These are phyloP conservation scores for Chaetomiaceae sp. DNA, from an alignment of 2,329 filamentous ascomycete species.

Conservation along the genomic window DNA sequence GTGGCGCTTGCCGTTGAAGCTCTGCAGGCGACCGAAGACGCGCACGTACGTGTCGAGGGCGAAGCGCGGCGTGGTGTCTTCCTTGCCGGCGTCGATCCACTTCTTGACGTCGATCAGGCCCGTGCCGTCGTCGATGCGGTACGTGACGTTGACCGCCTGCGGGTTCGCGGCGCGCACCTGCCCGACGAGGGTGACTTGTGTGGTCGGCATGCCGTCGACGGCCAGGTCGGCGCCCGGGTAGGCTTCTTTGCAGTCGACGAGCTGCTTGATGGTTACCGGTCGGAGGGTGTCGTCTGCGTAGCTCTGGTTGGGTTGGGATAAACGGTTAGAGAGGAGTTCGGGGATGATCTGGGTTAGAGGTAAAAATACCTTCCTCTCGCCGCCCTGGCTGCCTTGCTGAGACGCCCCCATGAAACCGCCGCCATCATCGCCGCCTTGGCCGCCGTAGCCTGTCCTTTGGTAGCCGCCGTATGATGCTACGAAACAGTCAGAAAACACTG, in stretches of 20 bases:
- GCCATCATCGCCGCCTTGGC: constrained; percentile 54
- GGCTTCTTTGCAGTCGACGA: constrained; percentile 74
- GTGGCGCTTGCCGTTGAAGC: constrained; percentile 77
- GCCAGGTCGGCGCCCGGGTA: constrained; percentile 71
- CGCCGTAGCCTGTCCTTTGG: constrained; percentile 47
- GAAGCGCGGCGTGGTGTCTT: constrained; percentile 44
- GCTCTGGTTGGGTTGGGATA: constrained; percentile 36
- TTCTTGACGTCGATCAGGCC: constrained; percentile 87
- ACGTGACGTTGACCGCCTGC: constrained; percentile 89
- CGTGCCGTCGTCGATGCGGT: constrained; percentile 92
- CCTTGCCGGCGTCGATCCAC: constrained; percentile 67
- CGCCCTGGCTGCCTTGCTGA: constrained; percentile 53
- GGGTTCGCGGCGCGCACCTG: constrained; percentile 82
- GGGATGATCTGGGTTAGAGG: neutral
- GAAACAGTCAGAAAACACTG: neutral
- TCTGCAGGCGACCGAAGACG: constrained; percentile 79
- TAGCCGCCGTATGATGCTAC: constrained; percentile 51
- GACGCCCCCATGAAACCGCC: constrained; percentile 61
- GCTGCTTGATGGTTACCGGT: constrained; percentile 92
- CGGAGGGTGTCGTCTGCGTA: constrained; percentile 82
- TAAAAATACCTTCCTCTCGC: constrained; percentile 39
- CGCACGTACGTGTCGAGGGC: constrained; percentile 76
- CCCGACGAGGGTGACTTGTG: constrained; percentile 79
- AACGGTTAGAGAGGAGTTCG: neutral
- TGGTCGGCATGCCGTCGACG: constrained; percentile 72